phyloP scores from a whole-genome alignment of 2,329 filamentous ascomycete genomes.

The Ophiocordyceps camponoti-leonardi region DNA sequence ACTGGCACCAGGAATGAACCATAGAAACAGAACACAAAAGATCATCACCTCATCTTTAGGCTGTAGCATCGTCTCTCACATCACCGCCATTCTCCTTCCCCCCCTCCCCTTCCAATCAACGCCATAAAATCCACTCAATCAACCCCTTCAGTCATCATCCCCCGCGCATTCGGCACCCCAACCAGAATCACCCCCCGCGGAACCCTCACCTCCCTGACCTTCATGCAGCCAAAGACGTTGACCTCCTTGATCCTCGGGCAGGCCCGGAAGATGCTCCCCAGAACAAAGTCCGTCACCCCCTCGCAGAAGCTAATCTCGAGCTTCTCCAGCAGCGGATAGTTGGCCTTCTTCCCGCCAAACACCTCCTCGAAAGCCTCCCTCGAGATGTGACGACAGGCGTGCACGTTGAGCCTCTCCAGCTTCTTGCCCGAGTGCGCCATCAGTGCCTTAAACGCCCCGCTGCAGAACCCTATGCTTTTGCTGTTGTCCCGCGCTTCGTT shows the following conservation, averaged over 20 bases:
- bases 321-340: conserved; percentile 50
- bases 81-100: no score
- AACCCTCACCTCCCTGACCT: conserved; percentile 34
- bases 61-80: no score
- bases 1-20: no score
- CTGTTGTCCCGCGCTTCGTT: conserved; percentile 47
- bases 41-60: no score
- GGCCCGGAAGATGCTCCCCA: conserved; percentile 44
- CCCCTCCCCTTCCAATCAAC: neutral
- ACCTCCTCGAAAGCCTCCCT: conserved; percentile 54
- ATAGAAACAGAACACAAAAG: no score
- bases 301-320: conserved; percentile 68
- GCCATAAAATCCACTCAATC: conserved; percentile 3
- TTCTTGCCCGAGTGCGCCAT: conserved; percentile 65
- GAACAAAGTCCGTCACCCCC: conserved; percentile 45
- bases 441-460: conserved; percentile 57
- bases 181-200: conserved; percentile 38
- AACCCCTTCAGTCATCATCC: conserved; percentile 39
- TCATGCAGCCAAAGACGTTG: conserved; percentile 50
- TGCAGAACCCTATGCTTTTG: conserved; percentile 54
- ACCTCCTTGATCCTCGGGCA: conserved; percentile 44
- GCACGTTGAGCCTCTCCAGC: conserved; percentile 56
- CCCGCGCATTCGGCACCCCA: conserved; percentile 39
- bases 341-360: conserved; percentile 41
- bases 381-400: conserved; percentile 69